These are phyloP conservation scores for Cyclotella atomus DNA, from an alignment of 108 stramenopile genomes.

Conservation along the genomic window DNA sequence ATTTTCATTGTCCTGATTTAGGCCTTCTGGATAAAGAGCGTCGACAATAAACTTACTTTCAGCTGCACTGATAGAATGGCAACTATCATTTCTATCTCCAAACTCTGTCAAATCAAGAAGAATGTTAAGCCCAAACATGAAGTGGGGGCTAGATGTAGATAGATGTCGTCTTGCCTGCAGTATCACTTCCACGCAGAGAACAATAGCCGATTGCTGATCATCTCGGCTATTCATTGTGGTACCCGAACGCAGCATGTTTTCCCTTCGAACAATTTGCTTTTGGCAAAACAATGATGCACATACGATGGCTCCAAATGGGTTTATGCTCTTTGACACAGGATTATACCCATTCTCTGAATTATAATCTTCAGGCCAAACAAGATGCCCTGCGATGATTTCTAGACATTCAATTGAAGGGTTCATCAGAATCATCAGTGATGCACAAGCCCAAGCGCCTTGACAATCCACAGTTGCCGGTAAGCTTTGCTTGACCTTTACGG, in stretches of 20 bases:
- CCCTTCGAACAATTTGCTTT: slow-evolving; percentile 38
- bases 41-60: slow-evolving; percentile 42
- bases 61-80: slow-evolving; percentile 13
- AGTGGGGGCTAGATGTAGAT: slow-evolving; percentile 32
- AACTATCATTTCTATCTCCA: slow-evolving; percentile 32
- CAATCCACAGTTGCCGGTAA: slow-evolving; percentile 12
- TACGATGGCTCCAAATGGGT: slow-evolving; percentile 44
- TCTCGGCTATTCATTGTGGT: slow-evolving; percentile 14
- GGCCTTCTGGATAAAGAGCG: slow-evolving; percentile 41
- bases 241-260: slow-evolving; percentile 17
- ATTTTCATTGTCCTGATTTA: slow-evolving; percentile 33
- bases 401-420: slow-evolving; percentile 45
- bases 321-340: slow-evolving; percentile 30
- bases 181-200: slow-evolving; percentile 37
- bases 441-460: slow-evolving; percentile 39
- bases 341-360: slow-evolving; percentile 32
- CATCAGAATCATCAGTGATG: slow-evolving; percentile 42
- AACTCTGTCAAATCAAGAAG: slow-evolving; percentile 26
- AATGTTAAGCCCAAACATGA: slow-evolving; percentile 46
- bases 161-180: slow-evolving; percentile 44
- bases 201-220: slow-evolving; percentile 42
- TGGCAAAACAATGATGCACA: slow-evolving; percentile 45
- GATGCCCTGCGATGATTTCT: slow-evolving; percentile 46
- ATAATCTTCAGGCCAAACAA: slow-evolving; percentile 54
- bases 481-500: slow-evolving; percentile 6